A percentile compares a stretch with the other conserved stretches of the same genome.
These are phyloP conservation scores for Leccinum imitatum DNA, from an alignment of 768 basidiomycete genomes.

Conservation along the genomic window DNA sequence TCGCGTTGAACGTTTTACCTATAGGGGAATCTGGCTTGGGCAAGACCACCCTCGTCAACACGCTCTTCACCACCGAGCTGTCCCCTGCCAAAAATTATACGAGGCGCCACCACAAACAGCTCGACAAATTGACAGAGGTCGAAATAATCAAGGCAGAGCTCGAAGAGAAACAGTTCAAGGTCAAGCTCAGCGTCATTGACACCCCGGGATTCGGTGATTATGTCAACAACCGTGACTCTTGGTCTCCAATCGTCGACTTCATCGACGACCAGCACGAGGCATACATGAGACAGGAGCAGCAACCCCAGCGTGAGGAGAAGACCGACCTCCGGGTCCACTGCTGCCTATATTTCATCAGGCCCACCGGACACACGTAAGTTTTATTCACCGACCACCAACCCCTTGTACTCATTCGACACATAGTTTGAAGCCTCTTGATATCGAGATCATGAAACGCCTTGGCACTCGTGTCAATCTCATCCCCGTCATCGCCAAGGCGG, in stretches of 20 bases:
- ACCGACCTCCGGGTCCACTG: conserved; percentile 95
- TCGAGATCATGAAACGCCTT: conserved; percentile 99
- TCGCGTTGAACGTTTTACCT: not conserved
- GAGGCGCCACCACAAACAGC: conserved; percentile 88
- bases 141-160: conserved; percentile 99
- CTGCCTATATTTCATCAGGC: conserved; percentile 94
- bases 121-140: conserved; percentile 98
- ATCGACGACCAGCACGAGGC: conserved; percentile 95
- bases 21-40: conserved; percentile 95
- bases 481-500: conserved; percentile 96
- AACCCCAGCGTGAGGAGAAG: conserved; percentile 93
- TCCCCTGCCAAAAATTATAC: conserved; percentile 89
- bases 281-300: conserved; percentile 98
- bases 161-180: conserved; percentile 98
- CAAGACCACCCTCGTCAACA: conserved; percentile 98
- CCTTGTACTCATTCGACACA: conserved; percentile 9
- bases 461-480: conserved; percentile 98
- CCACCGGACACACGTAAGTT: conserved; percentile 93
- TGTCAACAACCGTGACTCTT: conserved; percentile 99
- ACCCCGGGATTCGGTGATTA: conserved; percentile 99
- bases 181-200: conserved; percentile 98
- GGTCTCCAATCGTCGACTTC: conserved; percentile 98
- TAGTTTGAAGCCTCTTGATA: conserved; percentile 91
- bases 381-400: not conserved
- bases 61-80: conserved; percentile 96